phyloP scores from a whole-genome alignment of 257 asterid species.

The Solanum rostratum region DNA sequence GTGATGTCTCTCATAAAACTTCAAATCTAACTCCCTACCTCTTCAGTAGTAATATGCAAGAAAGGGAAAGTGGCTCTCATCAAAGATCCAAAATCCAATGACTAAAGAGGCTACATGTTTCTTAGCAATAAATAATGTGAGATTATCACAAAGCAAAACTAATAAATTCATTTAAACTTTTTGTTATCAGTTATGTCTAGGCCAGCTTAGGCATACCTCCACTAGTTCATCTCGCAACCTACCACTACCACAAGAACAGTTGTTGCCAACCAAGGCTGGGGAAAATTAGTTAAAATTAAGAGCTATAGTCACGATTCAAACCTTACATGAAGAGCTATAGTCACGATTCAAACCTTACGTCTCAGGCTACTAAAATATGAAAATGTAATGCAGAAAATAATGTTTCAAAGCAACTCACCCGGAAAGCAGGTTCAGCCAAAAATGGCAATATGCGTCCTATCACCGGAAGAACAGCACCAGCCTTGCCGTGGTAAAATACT shows the following conservation, averaged over 20 bases:
- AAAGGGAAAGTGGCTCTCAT: not conserved
- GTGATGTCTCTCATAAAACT: not conserved
- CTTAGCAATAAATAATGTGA: not conserved
- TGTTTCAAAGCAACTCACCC: slow-evolving; percentile 20
- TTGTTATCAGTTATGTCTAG: not conserved
- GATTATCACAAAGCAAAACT: not conserved
- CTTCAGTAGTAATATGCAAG: not conserved
- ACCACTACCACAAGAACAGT: not conserved
- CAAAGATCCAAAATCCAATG: not conserved
- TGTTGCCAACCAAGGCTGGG: not conserved
- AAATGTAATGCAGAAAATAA: not conserved
- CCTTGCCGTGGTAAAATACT: slow-evolving; percentile 71
- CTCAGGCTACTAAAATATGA: not conserved
- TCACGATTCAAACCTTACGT: not conserved
- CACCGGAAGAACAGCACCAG: slow-evolving; percentile 64
- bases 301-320: not conserved
- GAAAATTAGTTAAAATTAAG: not conserved
- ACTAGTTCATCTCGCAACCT: not conserved
- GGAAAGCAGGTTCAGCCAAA: slow-evolving; percentile 59
- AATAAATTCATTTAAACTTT: not conserved
- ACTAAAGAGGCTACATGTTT: not conserved
- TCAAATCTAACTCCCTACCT: not conserved
- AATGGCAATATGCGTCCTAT: slow-evolving; percentile 62
- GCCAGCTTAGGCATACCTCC: not conserved
- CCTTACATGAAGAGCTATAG: not conserved